A percentile compares a stretch with the other conserved stretches of the same genome.
Conservation (phyloP, 140 eudicot species). For the Artemisia princeps region DNA sequence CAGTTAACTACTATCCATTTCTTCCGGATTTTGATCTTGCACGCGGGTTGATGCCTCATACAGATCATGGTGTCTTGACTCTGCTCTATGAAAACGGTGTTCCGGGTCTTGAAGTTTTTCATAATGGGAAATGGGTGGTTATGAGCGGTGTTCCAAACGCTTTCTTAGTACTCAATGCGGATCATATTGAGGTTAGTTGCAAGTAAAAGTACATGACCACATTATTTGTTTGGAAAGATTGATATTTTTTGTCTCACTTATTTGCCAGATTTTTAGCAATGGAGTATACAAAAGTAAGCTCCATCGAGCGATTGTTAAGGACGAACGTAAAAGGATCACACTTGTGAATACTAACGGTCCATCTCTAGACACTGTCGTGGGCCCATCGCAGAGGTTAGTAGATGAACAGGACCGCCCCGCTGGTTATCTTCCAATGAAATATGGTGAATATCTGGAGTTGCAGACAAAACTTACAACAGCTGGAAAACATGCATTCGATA, state of each 20-base stretch:
- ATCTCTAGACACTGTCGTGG: slow-evolving; percentile 37
- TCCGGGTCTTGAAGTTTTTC: slow-evolving; percentile 38
- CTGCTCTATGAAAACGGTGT: slow-evolving; percentile 42
- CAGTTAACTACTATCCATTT: slow-evolving; percentile 29
- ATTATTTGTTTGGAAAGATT: not conserved
- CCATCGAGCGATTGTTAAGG: slow-evolving; percentile 38
- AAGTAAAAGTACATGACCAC: not conserved
- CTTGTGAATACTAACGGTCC: slow-evolving; percentile 33
- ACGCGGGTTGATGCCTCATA: slow-evolving; percentile 29
- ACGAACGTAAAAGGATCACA: slow-evolving; percentile 33
- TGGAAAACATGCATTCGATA: slow-evolving; percentile 23
- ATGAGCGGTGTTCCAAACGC: slow-evolving; percentile 33
- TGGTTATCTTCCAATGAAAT: slow-evolving; percentile 35
- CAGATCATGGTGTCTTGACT: slow-evolving; percentile 37
- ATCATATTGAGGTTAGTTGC: slow-evolving; percentile 32
- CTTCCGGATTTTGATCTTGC: slow-evolving; percentile 6
- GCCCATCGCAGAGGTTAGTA: slow-evolving; percentile 32
- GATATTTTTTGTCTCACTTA: not conserved
- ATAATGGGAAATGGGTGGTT: slow-evolving; percentile 35
- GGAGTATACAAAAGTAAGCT: slow-evolving; percentile 41
- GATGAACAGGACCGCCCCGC: slow-evolving; percentile 19
- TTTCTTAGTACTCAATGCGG: slow-evolving; percentile 27
- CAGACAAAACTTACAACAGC: slow-evolving; percentile 11
- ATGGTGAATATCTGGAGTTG: slow-evolving; percentile 27
- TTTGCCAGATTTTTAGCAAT: slow-evolving; percentile 38